These are phyloP conservation scores for Fusarium sp. DNA, from an alignment of 2,329 filamentous ascomycete genomes.

Conservation along the genomic window DNA sequence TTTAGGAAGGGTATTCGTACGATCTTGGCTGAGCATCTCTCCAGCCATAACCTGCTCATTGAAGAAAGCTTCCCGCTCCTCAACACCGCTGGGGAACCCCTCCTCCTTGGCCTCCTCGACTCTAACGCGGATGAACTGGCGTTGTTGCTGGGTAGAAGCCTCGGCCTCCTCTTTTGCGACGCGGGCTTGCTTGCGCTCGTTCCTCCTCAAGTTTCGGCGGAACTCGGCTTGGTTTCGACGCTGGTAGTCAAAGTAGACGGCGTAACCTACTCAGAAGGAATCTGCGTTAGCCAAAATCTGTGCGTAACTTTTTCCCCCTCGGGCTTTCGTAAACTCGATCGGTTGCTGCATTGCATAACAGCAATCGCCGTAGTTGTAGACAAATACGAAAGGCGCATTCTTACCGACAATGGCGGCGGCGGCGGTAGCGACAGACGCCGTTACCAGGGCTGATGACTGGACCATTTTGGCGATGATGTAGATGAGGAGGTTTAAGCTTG, in stretches of 20 bases:
- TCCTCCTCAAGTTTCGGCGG: constrained; percentile 77
- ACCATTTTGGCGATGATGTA: constrained; percentile 55
- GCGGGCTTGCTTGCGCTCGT: constrained; percentile 79
- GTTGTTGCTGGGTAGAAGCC: constrained; percentile 74
- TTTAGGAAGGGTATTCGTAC: constrained; percentile 64
- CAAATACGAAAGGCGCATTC: constrained; percentile 20
- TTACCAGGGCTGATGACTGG: constrained; percentile 68
- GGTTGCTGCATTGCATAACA: background rate
- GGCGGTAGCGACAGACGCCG: constrained; percentile 71
- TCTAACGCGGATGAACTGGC: constrained; percentile 78
- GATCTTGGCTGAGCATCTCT: constrained; percentile 85
- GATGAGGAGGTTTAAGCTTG: constrained; percentile 22
- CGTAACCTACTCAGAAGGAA: constrained; percentile 66
- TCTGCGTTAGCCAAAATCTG: constrained; percentile 36
- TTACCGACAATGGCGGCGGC: constrained; percentile 72
- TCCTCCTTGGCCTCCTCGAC: constrained; percentile 89
- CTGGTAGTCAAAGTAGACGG: constrained; percentile 76
- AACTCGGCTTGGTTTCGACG: constrained; percentile 75
- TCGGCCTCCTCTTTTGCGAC: constrained; percentile 80
- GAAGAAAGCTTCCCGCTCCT: constrained; percentile 96
- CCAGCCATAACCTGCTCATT: constrained; percentile 94
- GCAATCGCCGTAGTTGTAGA: background rate
- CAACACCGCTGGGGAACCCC: constrained; percentile 89
- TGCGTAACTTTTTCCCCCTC: background rate
- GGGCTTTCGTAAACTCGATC: background rate